A percentile compares a stretch with the other conserved stretches of the same genome.
Evolutionary conservation across 148 eudicot genomes (phyloP).

Genomic region (Heliosperma pusillum): DNA sequence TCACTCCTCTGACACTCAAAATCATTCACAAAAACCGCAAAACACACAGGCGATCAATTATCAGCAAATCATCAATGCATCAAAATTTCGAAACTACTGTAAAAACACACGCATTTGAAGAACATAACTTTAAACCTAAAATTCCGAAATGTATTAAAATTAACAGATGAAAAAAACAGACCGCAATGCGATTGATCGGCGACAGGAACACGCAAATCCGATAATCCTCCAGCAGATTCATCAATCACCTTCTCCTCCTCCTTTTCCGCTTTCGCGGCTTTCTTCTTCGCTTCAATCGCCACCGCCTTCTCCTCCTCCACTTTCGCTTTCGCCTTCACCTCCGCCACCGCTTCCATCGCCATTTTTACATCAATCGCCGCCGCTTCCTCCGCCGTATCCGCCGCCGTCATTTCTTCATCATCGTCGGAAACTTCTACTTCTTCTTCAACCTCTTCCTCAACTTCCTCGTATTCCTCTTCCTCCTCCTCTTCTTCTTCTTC

Average conservation of each 20-base stretch:
- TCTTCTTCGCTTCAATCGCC: too few relatives aligned
- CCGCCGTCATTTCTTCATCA: neutral
- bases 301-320: neutral
- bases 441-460: slow-evolving; percentile 8
- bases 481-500: slow-evolving; percentile 12
- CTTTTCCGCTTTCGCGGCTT: neutral
- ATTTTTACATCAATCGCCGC: neutral
- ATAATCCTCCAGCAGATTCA: neutral
- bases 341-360: neutral
- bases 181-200: slow-evolving; percentile 1
- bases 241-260: neutral
- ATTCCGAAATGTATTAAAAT: slow-evolving; percentile 1
- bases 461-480: slow-evolving; percentile 2
- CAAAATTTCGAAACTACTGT: neutral
- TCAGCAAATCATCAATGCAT: neutral
- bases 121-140: neutral
- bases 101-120: neutral
- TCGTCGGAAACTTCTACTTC: slow-evolving; percentile 4
- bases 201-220: neutral
- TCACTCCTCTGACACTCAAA: neutral
- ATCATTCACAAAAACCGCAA: too few relatives aligned
- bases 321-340: neutral
- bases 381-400: neutral
- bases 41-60: too few relatives aligned
- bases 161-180: neutral